phyloP scores from a whole-genome alignment of 495 filamentous ascomycete species.

The Talaromyces nanjingensis region DNA sequence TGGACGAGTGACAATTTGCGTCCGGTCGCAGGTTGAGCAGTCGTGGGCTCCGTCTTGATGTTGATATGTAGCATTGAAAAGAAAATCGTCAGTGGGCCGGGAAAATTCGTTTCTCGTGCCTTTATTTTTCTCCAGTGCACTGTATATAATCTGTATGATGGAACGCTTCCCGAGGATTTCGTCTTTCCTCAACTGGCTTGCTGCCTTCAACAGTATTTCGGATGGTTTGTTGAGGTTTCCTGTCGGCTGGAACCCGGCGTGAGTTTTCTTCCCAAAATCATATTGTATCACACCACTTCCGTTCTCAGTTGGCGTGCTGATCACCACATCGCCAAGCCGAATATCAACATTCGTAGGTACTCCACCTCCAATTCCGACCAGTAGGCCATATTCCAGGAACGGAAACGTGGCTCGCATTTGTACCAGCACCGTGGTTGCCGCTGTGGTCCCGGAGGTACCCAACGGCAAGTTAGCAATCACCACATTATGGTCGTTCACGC shows the following conservation, averaged over 20 bases:
- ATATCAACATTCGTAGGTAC: slow-evolving; percentile 28
- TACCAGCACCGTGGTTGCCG: slow-evolving; percentile 22
- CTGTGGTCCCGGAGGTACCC: slow-evolving; percentile 16
- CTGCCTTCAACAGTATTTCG: slow-evolving; percentile 17
- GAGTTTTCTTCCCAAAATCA: slow-evolving; percentile 27
- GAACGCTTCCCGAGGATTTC: slow-evolving; percentile 7
- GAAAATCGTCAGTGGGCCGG: slow-evolving; percentile 13
- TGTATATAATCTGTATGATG: slow-evolving; percentile 12
- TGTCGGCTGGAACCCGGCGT: slow-evolving; percentile 22
- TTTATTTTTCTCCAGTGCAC: slow-evolving; percentile 11
- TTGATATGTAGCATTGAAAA: slow-evolving; percentile 18
- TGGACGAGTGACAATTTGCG: slow-evolving; percentile 8
- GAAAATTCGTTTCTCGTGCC: slow-evolving; percentile 15
- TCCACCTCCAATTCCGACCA: slow-evolving; percentile 34
- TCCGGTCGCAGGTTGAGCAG: slow-evolving; percentile 13
- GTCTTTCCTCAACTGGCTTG: slow-evolving; percentile 15
- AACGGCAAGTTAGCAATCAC: slow-evolving; percentile 24
- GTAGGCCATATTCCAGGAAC: slow-evolving; percentile 28
- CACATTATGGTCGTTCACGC: slow-evolving; percentile 24
- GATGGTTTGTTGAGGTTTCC: slow-evolving; percentile 25
- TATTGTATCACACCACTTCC: slow-evolving; percentile 35
- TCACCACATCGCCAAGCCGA: slow-evolving; percentile 37
- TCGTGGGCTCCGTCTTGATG: slow-evolving; percentile 11
- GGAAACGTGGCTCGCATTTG: slow-evolving; percentile 28
- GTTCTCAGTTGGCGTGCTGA: slow-evolving; percentile 25